Evolutionary conservation across 2,329 filamentous ascomycete genomes (phyloP).

Genomic region (Diplodia sapinea): DNA sequence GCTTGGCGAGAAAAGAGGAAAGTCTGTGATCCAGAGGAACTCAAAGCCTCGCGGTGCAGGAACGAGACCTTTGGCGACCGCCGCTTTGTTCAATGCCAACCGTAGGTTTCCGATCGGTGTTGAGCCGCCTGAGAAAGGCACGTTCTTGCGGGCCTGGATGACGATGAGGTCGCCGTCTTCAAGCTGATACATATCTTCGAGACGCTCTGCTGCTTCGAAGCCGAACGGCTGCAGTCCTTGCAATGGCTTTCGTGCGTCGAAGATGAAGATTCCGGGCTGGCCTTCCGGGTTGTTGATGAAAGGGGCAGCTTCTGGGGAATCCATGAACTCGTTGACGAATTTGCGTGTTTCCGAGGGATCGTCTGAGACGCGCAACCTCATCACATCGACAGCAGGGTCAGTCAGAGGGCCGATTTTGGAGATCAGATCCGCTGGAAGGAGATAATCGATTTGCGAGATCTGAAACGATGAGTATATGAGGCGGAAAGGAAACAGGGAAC

Average conservation of each 20-base stretch:
- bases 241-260: constrained; percentile 74
- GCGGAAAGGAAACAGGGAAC: neutral
- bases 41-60: constrained; percentile 59
- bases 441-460: constrained; percentile 69
- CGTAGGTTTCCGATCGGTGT: constrained; percentile 75
- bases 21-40: constrained; percentile 87
- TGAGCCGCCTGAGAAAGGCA: constrained; percentile 72
- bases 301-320: constrained; percentile 62
- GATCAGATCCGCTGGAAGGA: constrained; percentile 68
- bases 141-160: constrained; percentile 75
- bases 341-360: constrained; percentile 60
- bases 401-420: constrained; percentile 74
- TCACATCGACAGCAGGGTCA: constrained; percentile 74
- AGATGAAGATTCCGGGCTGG: constrained; percentile 79
- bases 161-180: constrained; percentile 80
- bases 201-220: constrained; percentile 68
- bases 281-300: constrained; percentile 74
- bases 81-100: constrained; percentile 69
- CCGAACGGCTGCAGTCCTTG: constrained; percentile 79
- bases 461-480: constrained; percentile 46
- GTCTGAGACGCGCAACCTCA: constrained; percentile 67
- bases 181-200: constrained; percentile 60
- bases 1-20: constrained; percentile 85
- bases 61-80: constrained; percentile 68
- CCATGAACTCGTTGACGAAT: constrained; percentile 74